These are phyloP conservation scores for Corrigiola litoralis DNA, from an alignment of 179 eudicot species.

Conservation along the genomic window DNA sequence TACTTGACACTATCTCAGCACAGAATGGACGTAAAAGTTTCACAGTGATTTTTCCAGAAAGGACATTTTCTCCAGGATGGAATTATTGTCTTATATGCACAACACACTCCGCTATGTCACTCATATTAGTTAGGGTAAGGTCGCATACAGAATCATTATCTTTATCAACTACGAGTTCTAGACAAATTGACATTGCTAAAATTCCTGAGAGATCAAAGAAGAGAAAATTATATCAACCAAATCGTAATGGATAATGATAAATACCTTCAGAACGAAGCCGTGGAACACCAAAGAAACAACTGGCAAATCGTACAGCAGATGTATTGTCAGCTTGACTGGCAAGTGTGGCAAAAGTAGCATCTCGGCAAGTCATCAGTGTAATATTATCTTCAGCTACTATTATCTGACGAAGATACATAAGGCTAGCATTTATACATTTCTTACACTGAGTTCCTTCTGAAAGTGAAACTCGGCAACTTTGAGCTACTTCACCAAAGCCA, in stretches of 20 bases:
- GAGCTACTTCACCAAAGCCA: constrained; percentile 50
- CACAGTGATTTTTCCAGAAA: too few relatives aligned
- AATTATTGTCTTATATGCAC: background rate
- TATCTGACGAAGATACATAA: constrained; percentile 62
- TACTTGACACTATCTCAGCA: too few relatives aligned
- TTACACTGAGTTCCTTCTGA: constrained; percentile 46
- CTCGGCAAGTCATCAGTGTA: constrained; percentile 79
- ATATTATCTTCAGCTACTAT: constrained; percentile 58
- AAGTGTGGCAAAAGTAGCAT: constrained; percentile 84
- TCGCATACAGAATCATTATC: too few relatives aligned
- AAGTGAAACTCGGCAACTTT: constrained; percentile 48
- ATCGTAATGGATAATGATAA: background rate
- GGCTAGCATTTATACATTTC: constrained; percentile 78
- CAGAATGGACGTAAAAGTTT: too few relatives aligned
- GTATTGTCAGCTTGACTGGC: constrained; percentile 69
- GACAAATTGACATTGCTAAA: background rate
- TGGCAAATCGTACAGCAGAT: constrained; percentile 60
- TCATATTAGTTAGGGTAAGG: too few relatives aligned
- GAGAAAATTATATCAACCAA: too few relatives aligned
- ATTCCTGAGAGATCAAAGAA: too few relatives aligned
- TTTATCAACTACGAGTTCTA: too few relatives aligned
- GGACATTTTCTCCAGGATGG: too few relatives aligned
- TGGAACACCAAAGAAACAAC: constrained; percentile 89
- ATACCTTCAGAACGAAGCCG: constrained; percentile 48
- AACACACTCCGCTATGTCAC: background rate